A percentile compares a stretch with the other conserved stretches of the same genome.
These are phyloP conservation scores for Metschnikowia picachoensis DNA, from an alignment of 805 yeast genomes.

Conservation along the genomic window DNA sequence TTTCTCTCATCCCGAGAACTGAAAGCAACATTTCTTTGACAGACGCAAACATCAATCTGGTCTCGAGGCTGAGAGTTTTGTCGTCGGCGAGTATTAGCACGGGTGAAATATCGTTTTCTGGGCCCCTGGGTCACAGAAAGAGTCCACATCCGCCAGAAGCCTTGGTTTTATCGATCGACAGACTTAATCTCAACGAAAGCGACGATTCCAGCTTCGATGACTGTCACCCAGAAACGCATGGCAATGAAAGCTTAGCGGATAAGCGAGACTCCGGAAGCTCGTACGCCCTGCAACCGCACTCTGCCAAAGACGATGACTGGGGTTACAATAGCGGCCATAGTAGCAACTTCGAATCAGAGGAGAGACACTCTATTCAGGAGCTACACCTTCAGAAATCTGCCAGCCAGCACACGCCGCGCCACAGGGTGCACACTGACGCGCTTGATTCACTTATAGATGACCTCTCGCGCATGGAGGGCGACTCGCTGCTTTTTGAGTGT, in stretches of 20 bases:
- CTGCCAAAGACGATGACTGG: constrained; percentile 23
- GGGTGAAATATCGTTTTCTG: constrained; percentile 4
- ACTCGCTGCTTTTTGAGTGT: constrained; percentile 1
- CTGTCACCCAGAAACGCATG: constrained; percentile 5
- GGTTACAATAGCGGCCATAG: constrained; percentile 24
- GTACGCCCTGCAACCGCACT: not conserved
- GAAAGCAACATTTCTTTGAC: not conserved
- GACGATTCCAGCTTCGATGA: constrained; percentile 13
- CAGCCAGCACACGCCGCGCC: constrained; percentile 6
- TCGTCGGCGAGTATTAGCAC: constrained; percentile 7
- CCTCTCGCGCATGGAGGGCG: constrained; percentile 23
- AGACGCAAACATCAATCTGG: not conserved
- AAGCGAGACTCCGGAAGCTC: not conserved
- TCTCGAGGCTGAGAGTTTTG: not conserved
- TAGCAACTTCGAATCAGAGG: constrained; percentile 12
- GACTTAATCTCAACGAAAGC: constrained; percentile 11
- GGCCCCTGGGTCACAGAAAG: not conserved
- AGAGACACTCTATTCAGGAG: not conserved
- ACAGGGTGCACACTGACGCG: constrained; percentile 24
- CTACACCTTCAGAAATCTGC: constrained; percentile 2
- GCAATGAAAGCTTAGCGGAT: constrained; percentile 4
- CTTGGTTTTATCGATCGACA: constrained; percentile 16
- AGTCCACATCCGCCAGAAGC: constrained; percentile 6
- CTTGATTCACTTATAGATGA: constrained; percentile 39
- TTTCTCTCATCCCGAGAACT: not conserved